Conservation (phyloP, 108 stramenopile genomes). For the Schizochytrium sp. region DNA sequence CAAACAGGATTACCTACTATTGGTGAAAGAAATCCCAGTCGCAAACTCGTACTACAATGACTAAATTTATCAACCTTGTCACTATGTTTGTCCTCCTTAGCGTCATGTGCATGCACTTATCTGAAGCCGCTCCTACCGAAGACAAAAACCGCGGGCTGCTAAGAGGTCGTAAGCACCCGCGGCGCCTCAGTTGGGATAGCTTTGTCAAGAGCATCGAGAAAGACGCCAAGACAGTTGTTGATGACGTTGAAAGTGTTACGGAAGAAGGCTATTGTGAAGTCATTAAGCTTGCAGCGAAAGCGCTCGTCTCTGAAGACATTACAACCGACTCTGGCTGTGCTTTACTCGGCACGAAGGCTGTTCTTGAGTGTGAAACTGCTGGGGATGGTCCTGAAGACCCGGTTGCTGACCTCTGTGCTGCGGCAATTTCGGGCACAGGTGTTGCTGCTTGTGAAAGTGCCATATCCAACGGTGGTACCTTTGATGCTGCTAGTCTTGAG, state of each 20-base stretch:
- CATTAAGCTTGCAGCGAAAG: not conserved
- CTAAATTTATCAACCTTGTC: too few species aligned
- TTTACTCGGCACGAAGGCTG: conserved; percentile 11
- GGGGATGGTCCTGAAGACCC: conserved; percentile 17
- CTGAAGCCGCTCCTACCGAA: too few species aligned
- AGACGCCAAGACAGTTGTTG: not conserved
- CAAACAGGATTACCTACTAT: too few species aligned
- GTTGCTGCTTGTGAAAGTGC: not conserved
- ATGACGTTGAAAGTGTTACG: not conserved
- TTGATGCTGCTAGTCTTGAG: not conserved
- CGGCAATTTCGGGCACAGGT: not conserved
- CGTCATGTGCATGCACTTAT: too few species aligned
- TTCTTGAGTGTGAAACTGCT: conserved; percentile 2
- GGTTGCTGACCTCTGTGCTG: not conserved
- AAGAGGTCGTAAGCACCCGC: too few species aligned
- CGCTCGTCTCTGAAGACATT: not conserved
- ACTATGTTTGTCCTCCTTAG: too few species aligned
- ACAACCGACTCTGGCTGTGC: conserved; percentile 10
- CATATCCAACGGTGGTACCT: not conserved
- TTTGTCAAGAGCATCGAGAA: not conserved
- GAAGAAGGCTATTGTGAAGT: not conserved
- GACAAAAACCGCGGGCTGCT: too few species aligned
- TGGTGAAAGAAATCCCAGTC: too few species aligned
- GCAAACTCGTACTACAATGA: too few species aligned
- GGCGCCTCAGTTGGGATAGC: too few species aligned